phyloP scores from a whole-genome alignment of 768 basidiomycete species.

The Leccinum fibrillosum region DNA sequence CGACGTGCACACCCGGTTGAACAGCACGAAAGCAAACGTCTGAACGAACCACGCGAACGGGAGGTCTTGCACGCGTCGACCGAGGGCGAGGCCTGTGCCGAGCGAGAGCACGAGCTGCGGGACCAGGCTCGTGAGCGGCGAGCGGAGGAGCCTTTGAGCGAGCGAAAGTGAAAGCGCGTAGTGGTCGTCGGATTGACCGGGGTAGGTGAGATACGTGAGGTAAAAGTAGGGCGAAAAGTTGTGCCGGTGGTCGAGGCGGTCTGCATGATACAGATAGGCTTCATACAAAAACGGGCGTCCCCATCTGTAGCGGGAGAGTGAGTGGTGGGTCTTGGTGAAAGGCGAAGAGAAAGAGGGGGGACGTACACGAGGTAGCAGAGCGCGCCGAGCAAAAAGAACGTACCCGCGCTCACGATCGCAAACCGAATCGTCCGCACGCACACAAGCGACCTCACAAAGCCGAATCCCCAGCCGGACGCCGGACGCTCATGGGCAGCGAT shows the following conservation, averaged over 20 bases:
- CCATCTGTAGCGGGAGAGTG: constrained; percentile 58
- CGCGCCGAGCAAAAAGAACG: constrained; percentile 60
- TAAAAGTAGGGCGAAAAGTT: constrained; percentile 99
- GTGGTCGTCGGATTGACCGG: constrained; percentile 29
- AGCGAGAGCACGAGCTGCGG: constrained; percentile 78
- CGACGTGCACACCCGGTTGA: constrained; percentile 98
- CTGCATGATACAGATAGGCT: constrained; percentile 89
- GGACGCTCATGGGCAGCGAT: constrained; percentile 24
- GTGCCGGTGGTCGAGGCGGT: constrained; percentile 92
- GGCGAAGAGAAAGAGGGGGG: constrained; percentile 13
- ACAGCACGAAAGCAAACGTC: constrained; percentile 86
- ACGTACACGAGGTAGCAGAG: constrained; percentile 76
- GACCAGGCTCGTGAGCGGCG: constrained; percentile 77
- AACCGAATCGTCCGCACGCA: constrained; percentile 62
- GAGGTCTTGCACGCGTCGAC: constrained; percentile 53
- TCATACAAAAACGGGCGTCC: constrained; percentile 89
- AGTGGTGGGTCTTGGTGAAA: neutral
- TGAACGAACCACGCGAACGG: constrained; percentile 89
- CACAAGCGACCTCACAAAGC: constrained; percentile 39
- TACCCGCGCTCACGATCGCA: constrained; percentile 59
- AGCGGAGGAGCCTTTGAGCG: constrained; percentile 51
- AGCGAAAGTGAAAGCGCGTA: constrained; percentile 18
- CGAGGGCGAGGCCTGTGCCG: constrained; percentile 72
- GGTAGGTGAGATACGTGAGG: constrained; percentile 85
- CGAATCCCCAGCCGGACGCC: constrained; percentile 14